phyloP scores from a whole-genome alignment of 2,329 filamentous ascomycete genomes.

The Cladosporium sp. region DNA sequence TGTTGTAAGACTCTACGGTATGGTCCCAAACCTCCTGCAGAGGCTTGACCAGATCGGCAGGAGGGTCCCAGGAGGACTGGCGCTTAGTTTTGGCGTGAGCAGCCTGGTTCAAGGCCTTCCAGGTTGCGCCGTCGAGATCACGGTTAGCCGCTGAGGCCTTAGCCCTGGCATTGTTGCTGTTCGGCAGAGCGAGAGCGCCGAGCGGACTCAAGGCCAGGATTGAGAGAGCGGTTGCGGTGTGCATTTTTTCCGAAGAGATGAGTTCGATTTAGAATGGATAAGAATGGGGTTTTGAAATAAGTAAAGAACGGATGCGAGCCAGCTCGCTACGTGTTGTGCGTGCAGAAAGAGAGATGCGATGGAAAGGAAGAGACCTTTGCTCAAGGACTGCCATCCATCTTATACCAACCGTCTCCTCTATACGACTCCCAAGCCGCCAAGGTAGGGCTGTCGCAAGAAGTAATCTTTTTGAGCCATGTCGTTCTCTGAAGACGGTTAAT shows the following conservation, averaged over 20 bases:
- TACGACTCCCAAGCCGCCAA: too few relatives aligned
- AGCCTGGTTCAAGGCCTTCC: not conserved
- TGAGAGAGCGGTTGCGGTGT: conserved; percentile 2
- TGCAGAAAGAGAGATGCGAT: not conserved
- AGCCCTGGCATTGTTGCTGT: not conserved
- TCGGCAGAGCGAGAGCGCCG: conserved; percentile 3
- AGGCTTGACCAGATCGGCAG: conserved; percentile 5
- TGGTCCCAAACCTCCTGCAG: conserved; percentile 8
- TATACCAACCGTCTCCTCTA: too few relatives aligned
- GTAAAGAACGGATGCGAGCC: conserved; percentile 8
- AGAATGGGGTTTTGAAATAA: not conserved
- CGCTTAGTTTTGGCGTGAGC: not conserved
- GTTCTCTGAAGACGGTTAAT: too few relatives aligned
- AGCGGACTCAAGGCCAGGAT: conserved; percentile 3
- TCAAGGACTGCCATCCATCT: too few relatives aligned
- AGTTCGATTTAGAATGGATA: not conserved
- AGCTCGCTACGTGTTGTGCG: not conserved
- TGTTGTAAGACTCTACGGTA: conserved; percentile 6
- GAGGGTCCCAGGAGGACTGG: conserved; percentile 6
- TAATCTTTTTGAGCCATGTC: too few relatives aligned
- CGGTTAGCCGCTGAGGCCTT: not conserved
- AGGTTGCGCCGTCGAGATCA: conserved; percentile 5
- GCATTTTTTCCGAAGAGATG: not conserved
- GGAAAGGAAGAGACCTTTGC: not conserved
- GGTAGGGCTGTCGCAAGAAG: too few relatives aligned